Conservation (phyloP, 495 filamentous ascomycete species). For the Penicillium cinerascens region DNA sequence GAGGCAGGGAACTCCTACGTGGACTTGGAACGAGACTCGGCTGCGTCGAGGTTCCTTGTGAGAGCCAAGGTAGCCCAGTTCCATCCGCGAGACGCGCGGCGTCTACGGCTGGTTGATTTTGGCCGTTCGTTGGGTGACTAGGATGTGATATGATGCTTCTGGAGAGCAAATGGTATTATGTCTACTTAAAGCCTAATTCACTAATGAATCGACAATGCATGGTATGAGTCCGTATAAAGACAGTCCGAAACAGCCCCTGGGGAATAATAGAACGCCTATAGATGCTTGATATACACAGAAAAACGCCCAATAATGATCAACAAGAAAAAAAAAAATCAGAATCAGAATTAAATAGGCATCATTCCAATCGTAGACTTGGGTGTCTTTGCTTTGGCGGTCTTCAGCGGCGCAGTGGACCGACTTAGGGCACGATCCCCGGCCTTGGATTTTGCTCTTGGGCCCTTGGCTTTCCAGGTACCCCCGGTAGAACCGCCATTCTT, state of each 20-base stretch:
- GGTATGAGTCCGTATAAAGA: neutral
- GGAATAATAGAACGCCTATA: slow-evolving; percentile 20
- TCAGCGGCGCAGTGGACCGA: slow-evolving; percentile 26
- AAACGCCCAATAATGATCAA: slow-evolving; percentile 24
- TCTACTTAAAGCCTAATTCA: slow-evolving; percentile 16
- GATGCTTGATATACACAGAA: slow-evolving; percentile 12
- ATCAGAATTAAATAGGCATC: slow-evolving; percentile 41
- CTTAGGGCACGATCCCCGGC: slow-evolving; percentile 20
- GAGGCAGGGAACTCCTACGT: slow-evolving; percentile 67
- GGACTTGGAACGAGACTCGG: slow-evolving; percentile 67
- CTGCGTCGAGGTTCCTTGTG: slow-evolving; percentile 77
- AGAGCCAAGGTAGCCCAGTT: slow-evolving; percentile 82
- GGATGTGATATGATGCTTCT: slow-evolving; percentile 6
- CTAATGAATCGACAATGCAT: slow-evolving; percentile 5
- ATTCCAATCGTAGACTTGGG: slow-evolving; percentile 40
- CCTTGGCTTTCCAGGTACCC: slow-evolving; percentile 25
- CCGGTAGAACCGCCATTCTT: slow-evolving; percentile 25
- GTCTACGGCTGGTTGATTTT: slow-evolving; percentile 78
- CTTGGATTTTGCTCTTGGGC: slow-evolving; percentile 23
- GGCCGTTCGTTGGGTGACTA: slow-evolving; percentile 69
- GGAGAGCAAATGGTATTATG: slow-evolving; percentile 13
- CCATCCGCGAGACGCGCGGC: slow-evolving; percentile 75
- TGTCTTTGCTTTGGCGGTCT: slow-evolving; percentile 27
- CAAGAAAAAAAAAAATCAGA: slow-evolving; percentile 5
- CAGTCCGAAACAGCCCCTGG: neutral